phyloP scores from a whole-genome alignment of 805 yeast species.

The Wickerhamomyces mucosus region DNA sequence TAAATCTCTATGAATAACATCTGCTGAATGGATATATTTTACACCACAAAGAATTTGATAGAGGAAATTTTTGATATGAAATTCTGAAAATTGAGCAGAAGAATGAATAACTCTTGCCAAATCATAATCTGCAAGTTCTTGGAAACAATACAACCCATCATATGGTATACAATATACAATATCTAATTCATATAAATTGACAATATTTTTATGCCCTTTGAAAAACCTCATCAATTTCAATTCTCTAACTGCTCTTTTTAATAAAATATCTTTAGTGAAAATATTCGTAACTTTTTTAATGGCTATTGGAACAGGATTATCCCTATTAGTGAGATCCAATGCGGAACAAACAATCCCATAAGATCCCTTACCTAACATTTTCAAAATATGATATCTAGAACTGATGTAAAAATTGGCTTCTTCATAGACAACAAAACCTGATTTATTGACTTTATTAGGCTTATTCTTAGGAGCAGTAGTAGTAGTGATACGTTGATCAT shows the following conservation, averaged over 20 bases:
- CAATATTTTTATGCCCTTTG: slow-evolving; percentile 79
- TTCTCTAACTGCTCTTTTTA: slow-evolving; percentile 79
- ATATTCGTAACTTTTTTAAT: slow-evolving; percentile 74
- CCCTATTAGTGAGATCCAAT: slow-evolving; percentile 32
- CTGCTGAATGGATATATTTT: slow-evolving; percentile 85
- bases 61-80: slow-evolving; percentile 64
- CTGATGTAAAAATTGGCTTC: slow-evolving; percentile 55
- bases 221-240: slow-evolving; percentile 71
- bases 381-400: slow-evolving; percentile 45
- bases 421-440: slow-evolving; percentile 31
- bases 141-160: slow-evolving; percentile 84
- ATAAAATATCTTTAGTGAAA: slow-evolving; percentile 52
- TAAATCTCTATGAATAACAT: slow-evolving; percentile 84
- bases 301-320: slow-evolving; percentile 39
- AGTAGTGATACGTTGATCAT: background rate
- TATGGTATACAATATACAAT: slow-evolving; percentile 54
- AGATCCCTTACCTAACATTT: slow-evolving; percentile 71
- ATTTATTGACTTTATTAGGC: slow-evolving; percentile 3
- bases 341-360: slow-evolving; percentile 85
- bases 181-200: slow-evolving; percentile 66
- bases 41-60: slow-evolving; percentile 83
- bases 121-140: slow-evolving; percentile 78
- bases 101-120: slow-evolving; percentile 74
- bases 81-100: slow-evolving; percentile 68
- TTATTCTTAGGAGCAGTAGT: background rate